Evolutionary conservation across 306 rosid genomes (phyloP).

Genomic region (Fagus crenata): DNA sequence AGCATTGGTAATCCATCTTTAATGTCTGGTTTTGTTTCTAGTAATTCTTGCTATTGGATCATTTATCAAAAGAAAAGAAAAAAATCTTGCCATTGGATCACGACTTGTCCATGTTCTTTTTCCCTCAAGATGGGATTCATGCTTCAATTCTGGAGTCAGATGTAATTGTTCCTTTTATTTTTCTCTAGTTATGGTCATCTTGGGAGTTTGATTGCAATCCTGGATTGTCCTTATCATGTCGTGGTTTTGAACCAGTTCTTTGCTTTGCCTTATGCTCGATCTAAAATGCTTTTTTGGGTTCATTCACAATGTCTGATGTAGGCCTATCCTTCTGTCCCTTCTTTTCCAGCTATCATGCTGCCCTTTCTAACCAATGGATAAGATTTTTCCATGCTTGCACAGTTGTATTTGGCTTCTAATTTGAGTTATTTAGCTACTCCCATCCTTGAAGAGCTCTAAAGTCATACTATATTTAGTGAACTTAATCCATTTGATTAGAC

Average conservation of each 20-base stretch:
- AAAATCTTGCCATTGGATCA: not conserved
- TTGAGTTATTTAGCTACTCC: not conserved
- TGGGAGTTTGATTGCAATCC: too few species aligned
- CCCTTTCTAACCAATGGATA: not conserved
- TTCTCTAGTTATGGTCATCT: not conserved
- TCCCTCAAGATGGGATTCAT: not conserved
- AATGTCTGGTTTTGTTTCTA: not conserved
- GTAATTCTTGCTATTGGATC: not conserved
- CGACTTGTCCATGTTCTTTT: not conserved
- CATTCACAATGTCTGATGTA: not conserved
- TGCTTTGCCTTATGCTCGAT: too few species aligned
- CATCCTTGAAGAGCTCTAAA: not conserved
- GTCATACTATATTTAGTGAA: not conserved
- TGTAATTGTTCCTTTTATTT: not conserved
- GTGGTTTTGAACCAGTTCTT: too few species aligned
- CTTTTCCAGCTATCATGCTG: not conserved
- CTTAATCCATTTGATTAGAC: not conserved
- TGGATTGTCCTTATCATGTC: too few species aligned
- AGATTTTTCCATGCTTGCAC: constrained; percentile 14
- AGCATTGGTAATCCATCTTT: not conserved
- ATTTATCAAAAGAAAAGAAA: not conserved
- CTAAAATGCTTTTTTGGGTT: too few species aligned
- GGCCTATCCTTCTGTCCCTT: not conserved
- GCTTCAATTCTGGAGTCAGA: not conserved
- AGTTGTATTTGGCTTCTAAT: not conserved